A percentile compares a stretch with the other conserved stretches of the same genome.
phyloP scores from a whole-genome alignment of 805 yeast genomes.

The Cyberlindnera veronae region DNA sequence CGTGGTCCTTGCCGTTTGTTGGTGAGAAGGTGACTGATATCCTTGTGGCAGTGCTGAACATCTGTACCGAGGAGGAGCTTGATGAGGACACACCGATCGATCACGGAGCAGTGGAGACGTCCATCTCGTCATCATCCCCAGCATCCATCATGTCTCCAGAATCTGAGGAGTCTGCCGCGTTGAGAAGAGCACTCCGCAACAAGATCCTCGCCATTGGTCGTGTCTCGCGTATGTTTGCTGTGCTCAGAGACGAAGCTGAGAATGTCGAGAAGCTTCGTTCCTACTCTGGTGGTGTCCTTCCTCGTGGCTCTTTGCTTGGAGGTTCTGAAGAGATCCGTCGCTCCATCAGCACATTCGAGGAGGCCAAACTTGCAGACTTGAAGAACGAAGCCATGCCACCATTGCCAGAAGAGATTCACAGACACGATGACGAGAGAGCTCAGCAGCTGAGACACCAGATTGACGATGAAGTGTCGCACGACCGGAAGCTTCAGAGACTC shows the following conservation, averaged over 20 bases:
- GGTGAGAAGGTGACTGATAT: slow-evolving; percentile 96
- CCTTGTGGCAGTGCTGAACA: slow-evolving; percentile 82
- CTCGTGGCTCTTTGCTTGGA: slow-evolving; percentile 79
- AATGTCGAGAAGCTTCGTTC: slow-evolving; percentile 76
- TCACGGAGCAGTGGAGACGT: slow-evolving; percentile 15
- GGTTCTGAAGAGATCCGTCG: slow-evolving; percentile 78
- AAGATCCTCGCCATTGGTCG: slow-evolving; percentile 96
- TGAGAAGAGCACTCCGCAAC: slow-evolving; percentile 63
- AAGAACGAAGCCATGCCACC: slow-evolving; percentile 91
- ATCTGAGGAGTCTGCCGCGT: slow-evolving; percentile 28
- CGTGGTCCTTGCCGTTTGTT: slow-evolving; percentile 96
- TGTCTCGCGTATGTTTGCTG: slow-evolving; percentile 86
- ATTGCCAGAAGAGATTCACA: slow-evolving; percentile 49
- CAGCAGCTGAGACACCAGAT: slow-evolving; percentile 37
- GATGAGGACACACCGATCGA: slow-evolving; percentile 64
- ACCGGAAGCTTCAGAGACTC: slow-evolving; percentile 23
- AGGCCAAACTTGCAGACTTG: slow-evolving; percentile 76
- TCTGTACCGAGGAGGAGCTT: slow-evolving; percentile 93
- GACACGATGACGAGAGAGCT: slow-evolving; percentile 43
- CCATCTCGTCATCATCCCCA: slow-evolving; percentile 1
- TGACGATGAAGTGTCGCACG: slow-evolving; percentile 27
- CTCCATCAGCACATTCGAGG: slow-evolving; percentile 71
- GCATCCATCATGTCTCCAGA: not conserved
- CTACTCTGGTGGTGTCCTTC: slow-evolving; percentile 71
- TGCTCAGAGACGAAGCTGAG: slow-evolving; percentile 84